Evolutionary conservation across 2,329 filamentous ascomycete genomes (phyloP).

Genomic region (Cordyceps militaris): DNA sequence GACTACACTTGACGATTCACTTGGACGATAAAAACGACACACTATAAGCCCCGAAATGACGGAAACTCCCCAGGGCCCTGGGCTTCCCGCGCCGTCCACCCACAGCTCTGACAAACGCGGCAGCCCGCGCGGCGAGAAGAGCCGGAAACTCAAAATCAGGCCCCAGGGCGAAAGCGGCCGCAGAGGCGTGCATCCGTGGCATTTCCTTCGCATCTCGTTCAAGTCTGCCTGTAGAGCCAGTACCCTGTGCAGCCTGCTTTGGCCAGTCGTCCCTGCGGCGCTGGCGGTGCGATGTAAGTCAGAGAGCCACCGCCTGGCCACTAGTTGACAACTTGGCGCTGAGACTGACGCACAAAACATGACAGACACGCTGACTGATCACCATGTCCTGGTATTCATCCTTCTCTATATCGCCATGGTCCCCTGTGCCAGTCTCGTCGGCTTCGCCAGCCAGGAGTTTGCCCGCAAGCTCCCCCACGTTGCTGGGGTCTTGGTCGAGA

Average conservation of each 20-base stretch:
- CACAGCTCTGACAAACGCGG: conserved; percentile 19
- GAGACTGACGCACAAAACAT: conserved; percentile 4
- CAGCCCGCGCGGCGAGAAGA: conserved; percentile 14
- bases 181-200: conserved; percentile 35
- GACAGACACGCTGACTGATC: conserved; percentile 28
- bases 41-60: not conserved
- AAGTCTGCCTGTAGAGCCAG: conserved; percentile 38
- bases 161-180: conserved; percentile 39
- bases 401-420: conserved; percentile 45
- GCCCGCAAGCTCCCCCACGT: conserved; percentile 71
- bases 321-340: not conserved
- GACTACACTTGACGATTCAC: too few relatives aligned
- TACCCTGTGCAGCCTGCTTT: conserved; percentile 40
- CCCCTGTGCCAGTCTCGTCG: conserved; percentile 44
- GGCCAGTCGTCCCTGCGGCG: conserved; percentile 44
- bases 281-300: conserved; percentile 34
- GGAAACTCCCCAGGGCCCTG: conserved; percentile 2
- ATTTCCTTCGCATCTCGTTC: conserved; percentile 38
- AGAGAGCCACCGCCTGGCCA: too few relatives aligned
- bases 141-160: conserved; percentile 16
- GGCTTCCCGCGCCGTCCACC: conserved; percentile 23
- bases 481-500: conserved; percentile 54
- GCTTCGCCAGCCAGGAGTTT: conserved; percentile 58
- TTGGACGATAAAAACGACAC: not conserved
- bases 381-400: conserved; percentile 39